Evolutionary conservation across 2,329 filamentous ascomycete species (phyloP), one percentile per base, ranked within the genome.

Genomic region (Hypoxylon sp.): DNA sequence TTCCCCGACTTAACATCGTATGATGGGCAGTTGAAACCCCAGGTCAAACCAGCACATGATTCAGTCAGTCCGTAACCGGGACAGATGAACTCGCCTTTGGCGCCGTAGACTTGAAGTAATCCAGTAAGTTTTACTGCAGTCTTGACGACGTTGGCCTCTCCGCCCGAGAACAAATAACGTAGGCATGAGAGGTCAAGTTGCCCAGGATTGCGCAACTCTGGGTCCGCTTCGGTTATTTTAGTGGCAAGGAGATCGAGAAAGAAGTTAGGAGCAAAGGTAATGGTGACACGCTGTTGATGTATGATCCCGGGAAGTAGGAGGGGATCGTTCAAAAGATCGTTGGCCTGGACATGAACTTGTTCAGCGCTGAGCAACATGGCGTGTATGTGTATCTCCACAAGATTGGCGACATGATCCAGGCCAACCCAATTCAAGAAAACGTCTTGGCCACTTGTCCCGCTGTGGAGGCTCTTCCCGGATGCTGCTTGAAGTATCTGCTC

Each of bases 321-420:
- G 5, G 71, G 82, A 34, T 63, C 63, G 21, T 66, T 51, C 0
- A 77, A 51, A 1, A 81, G 36, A 11, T 76, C 71, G 2, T 68
- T 57, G 0, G 76, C 68, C 1, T 63, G 66, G 3, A 79, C 69
- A 45, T 80, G 77, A 7, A 82, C 59, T 57, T 82, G 78, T 62
- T 64, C 0, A 66, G 73, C 44, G 61, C 64, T 15, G 48, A 69
- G 37, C 2, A 13, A 36, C 25, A 46, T 60, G 1, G 80, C 77
- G 9, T 74, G 73, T 0, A 84, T 60, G 54, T 84, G 81, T n/a
- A 78, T 74, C 46, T 84, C 78, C 1, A 71, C 67, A 2, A 85
- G 64, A 51, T 67, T 74, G 0, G 75, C 80, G 8, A 81, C 78
- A 50, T 84, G 81, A 51, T 84, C 79, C 3, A 82, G 64, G 0